Conservation (phyloP, 2,329 filamentous ascomycete genomes). For the Fusarium multiceps region DNA sequence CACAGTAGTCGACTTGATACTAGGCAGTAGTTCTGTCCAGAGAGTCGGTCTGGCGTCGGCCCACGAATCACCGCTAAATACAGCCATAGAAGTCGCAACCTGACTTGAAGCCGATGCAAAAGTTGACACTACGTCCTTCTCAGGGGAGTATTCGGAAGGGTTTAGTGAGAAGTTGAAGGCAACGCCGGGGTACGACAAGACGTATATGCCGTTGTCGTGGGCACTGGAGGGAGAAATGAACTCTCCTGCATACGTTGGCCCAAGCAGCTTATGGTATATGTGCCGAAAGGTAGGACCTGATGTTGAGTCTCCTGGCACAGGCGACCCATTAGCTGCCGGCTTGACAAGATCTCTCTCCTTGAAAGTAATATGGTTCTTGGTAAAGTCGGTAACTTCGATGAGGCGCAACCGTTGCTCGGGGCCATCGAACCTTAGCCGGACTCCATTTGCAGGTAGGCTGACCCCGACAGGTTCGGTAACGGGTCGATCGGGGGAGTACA, state of each 20-base stretch:
- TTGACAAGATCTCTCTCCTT: conserved; percentile 83
- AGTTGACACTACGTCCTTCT: conserved; percentile 85
- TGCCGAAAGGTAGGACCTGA: conserved; percentile 83
- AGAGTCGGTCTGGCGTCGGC: conserved; percentile 80
- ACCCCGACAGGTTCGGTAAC: conserved; percentile 80
- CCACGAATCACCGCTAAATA: conserved; percentile 94
- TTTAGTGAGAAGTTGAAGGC: conserved; percentile 90
- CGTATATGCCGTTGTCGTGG: conserved; percentile 77
- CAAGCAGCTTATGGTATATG: conserved; percentile 93
- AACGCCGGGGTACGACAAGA: conserved; percentile 93
- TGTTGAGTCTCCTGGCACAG: conserved; percentile 49
- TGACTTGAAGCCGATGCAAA: conserved; percentile 82
- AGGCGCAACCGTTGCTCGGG: conserved; percentile 90
- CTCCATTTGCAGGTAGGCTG: conserved; percentile 82
- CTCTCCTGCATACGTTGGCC: conserved; percentile 93
- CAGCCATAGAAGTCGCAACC: conserved; percentile 85
- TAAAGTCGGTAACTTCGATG: conserved; percentile 92
- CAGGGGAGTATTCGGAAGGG: conserved; percentile 77
- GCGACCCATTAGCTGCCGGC: conserved; percentile 55
- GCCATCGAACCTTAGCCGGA: conserved; percentile 92
- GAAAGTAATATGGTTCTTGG: conserved; percentile 84
- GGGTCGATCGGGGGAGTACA: conserved; percentile 81
- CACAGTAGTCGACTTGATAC: conserved; percentile 77
- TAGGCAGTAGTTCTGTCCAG: conserved; percentile 79
- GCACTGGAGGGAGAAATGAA: conserved; percentile 75